Percentiles rank a stretch among this genome's conserved stretches.
Evolutionary conservation across 768 basidiomycete species (phyloP).

Genomic region (Trametes coccinea): DNA sequence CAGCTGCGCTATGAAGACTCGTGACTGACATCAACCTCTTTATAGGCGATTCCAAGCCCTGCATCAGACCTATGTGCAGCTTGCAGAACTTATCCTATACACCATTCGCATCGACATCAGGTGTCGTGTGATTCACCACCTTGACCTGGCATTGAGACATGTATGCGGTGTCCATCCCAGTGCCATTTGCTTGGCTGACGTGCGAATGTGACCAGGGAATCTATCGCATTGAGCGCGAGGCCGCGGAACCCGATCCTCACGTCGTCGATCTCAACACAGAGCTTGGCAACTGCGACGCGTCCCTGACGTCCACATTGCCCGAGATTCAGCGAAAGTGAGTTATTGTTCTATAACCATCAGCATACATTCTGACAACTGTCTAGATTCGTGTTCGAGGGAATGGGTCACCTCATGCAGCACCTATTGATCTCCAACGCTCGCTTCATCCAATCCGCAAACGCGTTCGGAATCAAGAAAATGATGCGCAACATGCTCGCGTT

Average conservation of each 20-base stretch:
- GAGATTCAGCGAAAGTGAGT: conserved; percentile 67
- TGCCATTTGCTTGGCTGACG: not conserved
- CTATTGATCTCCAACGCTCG: conserved; percentile 76
- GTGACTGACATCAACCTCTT: not conserved
- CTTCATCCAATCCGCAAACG: conserved; percentile 66
- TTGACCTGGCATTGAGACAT: conserved; percentile 76
- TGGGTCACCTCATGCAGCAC: conserved; percentile 84
- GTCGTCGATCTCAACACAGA: conserved; percentile 84
- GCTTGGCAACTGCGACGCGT: conserved; percentile 73
- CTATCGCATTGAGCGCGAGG: conserved; percentile 79
- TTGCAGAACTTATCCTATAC: conserved; percentile 83
- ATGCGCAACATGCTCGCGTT: conserved; percentile 86
- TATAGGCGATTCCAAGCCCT: conserved; percentile 87
- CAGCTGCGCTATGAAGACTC: conserved; percentile 33
- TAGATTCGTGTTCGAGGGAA: conserved; percentile 87
- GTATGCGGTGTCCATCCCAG: conserved; percentile 4
- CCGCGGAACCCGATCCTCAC: conserved; percentile 88
- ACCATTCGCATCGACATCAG: conserved; percentile 88
- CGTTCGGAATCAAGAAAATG: conserved; percentile 83
- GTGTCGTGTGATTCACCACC: conserved; percentile 78
- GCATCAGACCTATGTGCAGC: conserved; percentile 85
- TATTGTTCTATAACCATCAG: not conserved
- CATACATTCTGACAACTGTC: conserved; percentile 11
- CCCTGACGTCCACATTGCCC: conserved; percentile 60
- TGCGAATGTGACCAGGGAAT: conserved; percentile 58